A percentile compares a stretch with the other conserved stretches of the same genome.
Conservation (phyloP, 2,329 filamentous ascomycete genomes). For the Botrytis sinoallii region DNA sequence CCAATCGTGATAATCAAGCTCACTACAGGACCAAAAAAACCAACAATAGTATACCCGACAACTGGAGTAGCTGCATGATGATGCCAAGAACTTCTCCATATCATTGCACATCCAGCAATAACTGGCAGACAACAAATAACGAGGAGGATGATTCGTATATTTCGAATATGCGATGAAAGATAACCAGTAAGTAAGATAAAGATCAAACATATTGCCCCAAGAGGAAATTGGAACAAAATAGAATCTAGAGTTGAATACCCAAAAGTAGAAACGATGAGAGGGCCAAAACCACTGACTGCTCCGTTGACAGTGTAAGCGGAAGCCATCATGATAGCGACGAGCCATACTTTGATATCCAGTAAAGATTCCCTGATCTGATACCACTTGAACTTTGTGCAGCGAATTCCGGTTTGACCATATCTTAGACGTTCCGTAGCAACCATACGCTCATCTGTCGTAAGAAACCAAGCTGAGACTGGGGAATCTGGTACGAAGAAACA, state of each 20-base stretch:
- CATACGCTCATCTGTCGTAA: constrained; percentile 59
- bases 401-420: constrained; percentile 60
- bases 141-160: constrained; percentile 64
- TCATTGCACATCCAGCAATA: constrained; percentile 69
- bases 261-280: constrained; percentile 69
- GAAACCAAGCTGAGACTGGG: constrained; percentile 66
- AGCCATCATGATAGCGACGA: constrained; percentile 66
- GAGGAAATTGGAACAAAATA: constrained; percentile 72
- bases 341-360: constrained; percentile 60
- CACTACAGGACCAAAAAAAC: constrained; percentile 56
- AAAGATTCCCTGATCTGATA: constrained; percentile 57
- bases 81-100: constrained; percentile 67
- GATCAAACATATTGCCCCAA: constrained; percentile 66
- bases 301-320: constrained; percentile 70
- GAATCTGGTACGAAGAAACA: constrained; percentile 66
- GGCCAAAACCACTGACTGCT: constrained; percentile 67
- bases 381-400: constrained; percentile 58
- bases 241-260: constrained; percentile 61
- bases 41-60: constrained; percentile 39
- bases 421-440: constrained; percentile 63
- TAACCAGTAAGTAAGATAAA: constrained; percentile 65
- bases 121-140: constrained; percentile 67
- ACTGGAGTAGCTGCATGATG: constrained; percentile 64
- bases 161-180: constrained; percentile 56
- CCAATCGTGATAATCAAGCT: constrained; percentile 56